These are phyloP conservation scores for Pleurotus pulmonarius DNA, from an alignment of 768 basidiomycete species.

Conservation along the genomic window DNA sequence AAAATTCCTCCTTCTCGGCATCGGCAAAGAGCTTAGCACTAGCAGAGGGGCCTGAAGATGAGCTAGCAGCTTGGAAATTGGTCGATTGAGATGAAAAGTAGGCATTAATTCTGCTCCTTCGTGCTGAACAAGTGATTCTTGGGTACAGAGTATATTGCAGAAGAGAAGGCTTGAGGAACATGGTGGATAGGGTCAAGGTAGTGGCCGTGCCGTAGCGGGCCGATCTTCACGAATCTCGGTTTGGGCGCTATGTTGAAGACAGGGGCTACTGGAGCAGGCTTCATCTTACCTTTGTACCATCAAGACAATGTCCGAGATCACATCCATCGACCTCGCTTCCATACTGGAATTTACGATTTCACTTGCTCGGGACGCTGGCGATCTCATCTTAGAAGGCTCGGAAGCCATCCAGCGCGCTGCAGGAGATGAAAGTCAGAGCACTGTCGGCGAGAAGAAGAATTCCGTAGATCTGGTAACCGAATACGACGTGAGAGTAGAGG, in stretches of 20 bases:
- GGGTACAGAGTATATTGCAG: no score
- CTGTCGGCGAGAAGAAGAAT: constrained; percentile 77
- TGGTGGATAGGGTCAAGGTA: no score
- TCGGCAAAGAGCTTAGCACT: constrained; percentile 67
- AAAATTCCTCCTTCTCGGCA: constrained; percentile 48
- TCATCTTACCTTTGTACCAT: no score
- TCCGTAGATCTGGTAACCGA: constrained; percentile 93
- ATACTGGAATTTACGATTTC: constrained; percentile 65
- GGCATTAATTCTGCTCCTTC: not conserved
- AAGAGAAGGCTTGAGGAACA: no score
- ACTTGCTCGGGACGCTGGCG: constrained; percentile 76
- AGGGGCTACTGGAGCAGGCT: no score
- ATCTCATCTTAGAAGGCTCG: constrained; percentile 73
- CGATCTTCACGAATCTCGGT: no score
- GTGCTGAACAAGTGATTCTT: no score
- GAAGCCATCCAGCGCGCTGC: constrained; percentile 59
- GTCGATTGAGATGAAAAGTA: not conserved
- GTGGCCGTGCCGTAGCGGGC: no score
- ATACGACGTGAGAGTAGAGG: constrained; percentile 90
- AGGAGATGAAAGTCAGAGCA: constrained; percentile 45
- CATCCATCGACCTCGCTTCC: constrained; percentile 41
- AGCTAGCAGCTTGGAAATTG: constrained; percentile 18
- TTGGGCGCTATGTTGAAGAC: no score
- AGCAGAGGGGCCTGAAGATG: constrained; percentile 43
- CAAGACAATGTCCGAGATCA: not conserved